Evolutionary conservation across 345 rosid species (phyloP), one percentile per base, ranked within the genome.

Genomic region (Melaleuca alternifolia): DNA sequence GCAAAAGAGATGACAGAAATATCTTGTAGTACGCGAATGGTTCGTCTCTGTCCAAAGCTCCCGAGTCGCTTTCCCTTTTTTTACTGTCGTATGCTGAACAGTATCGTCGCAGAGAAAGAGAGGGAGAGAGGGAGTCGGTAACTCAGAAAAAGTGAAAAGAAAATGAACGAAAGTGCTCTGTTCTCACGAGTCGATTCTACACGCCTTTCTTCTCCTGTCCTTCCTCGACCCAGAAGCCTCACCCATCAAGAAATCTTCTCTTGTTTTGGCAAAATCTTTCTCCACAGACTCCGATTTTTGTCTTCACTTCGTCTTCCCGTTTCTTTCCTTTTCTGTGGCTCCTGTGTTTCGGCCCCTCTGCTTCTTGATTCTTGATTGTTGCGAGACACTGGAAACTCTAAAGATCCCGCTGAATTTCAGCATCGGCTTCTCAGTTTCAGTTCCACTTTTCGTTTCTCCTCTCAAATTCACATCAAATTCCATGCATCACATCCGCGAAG

Each of bases 181-280:
- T 82, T 85, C 82, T 89, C 57, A 46, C 77, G 51, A 54, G 86
- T 51, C 85, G 56, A 46, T 26, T 56, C 84, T 85, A 85, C 88
- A 71, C 79, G 85, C 90, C 62, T 81, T 86, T 71, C 90, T 88
- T 85, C 89, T 83, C 26, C 87, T 88, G 61, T 87, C 79, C 81
- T 83, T 88, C 87, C 50, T 24, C 79, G 10, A 16, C 20, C 24
- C 46, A 65, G 33, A 65, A 33, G 79, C 46, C 46, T 5, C 79
- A 0, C 79, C 18, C 79, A 65, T 3, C 81, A 37, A 18, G 48
- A 21, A 21, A 18, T 71, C 48, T 48, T 71, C 48, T 18, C 81
- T 5, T 18, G 81, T 71, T 71, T 6, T 10, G 48, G 48, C 13
- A 71, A 37, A 37, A 18, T 71, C 81, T 37, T 37, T 37, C 46